phyloP scores from a whole-genome alignment of 83 land plant species.

The Picea abies region DNA sequence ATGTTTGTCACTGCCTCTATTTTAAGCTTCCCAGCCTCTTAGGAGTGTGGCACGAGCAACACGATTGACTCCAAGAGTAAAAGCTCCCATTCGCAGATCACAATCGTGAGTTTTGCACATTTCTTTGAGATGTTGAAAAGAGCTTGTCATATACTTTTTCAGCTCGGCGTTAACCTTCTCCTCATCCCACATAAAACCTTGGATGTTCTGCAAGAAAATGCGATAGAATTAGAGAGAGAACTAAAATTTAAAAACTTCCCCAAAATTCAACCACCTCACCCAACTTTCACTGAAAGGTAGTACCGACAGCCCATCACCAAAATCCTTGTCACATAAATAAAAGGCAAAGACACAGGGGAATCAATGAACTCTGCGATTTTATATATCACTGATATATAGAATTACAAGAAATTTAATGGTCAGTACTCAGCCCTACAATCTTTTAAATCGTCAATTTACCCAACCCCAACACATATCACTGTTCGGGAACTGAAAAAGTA shows the following conservation, averaged over 20 bases:
- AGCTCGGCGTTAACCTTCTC: constrained; percentile 80
- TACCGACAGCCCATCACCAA: neutral
- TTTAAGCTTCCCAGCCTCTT: constrained; percentile 91
- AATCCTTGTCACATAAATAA: neutral
- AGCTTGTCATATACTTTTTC: constrained; percentile 71
- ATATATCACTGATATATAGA: too few relatives aligned
- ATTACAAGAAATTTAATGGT: too few relatives aligned
- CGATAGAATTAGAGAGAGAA: neutral
- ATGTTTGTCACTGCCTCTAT: too few relatives aligned
- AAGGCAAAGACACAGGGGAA: neutral
- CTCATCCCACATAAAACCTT: constrained; percentile 97
- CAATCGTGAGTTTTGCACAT: constrained; percentile 82
- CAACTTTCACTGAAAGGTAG: neutral
- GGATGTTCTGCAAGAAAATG: constrained; percentile 63
- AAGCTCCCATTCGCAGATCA: constrained; percentile 94
- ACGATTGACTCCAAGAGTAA: constrained; percentile 82
- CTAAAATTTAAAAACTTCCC: neutral
- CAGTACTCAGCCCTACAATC: too few relatives aligned
- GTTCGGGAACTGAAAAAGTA: neutral
- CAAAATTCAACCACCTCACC: neutral
- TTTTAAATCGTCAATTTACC: too few relatives aligned
- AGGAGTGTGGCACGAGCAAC: constrained; percentile 86
- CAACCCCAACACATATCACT: neutral
- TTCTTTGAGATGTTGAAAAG: constrained; percentile 67
- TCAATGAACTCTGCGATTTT: too few relatives aligned